A percentile compares a stretch with the other conserved stretches of the same genome.
phyloP scores from a whole-genome alignment of 208 protist genomes.

The Strigomonas galati region DNA sequence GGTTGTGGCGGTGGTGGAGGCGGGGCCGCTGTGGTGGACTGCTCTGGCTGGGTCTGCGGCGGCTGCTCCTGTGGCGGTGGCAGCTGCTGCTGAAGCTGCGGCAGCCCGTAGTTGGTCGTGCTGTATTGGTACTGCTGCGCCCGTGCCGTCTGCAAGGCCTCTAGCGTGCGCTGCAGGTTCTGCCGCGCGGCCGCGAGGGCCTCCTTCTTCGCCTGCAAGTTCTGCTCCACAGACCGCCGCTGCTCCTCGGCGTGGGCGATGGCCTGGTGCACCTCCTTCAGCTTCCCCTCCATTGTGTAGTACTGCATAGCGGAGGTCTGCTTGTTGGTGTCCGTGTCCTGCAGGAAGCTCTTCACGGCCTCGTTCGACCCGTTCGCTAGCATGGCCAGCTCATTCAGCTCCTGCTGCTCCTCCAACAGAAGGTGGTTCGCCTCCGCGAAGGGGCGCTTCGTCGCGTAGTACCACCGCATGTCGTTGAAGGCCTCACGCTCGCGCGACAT shows the following conservation, averaged over 20 bases:
- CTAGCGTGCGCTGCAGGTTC: slow-evolving; percentile 40
- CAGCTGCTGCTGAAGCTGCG: not conserved
- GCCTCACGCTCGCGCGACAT: slow-evolving; percentile 58
- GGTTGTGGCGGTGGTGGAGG: slow-evolving; percentile 4
- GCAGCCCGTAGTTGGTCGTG: not conserved
- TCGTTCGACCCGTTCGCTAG: slow-evolving; percentile 61
- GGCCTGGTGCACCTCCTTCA: slow-evolving; percentile 32
- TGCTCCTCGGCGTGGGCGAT: slow-evolving; percentile 31
- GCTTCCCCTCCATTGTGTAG: slow-evolving; percentile 33
- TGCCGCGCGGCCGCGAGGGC: slow-evolving; percentile 33
- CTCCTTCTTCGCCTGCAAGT: slow-evolving; percentile 29
- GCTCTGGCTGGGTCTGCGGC: not conserved
- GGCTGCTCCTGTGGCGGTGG: not conserved
- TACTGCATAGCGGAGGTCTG: slow-evolving; percentile 37
- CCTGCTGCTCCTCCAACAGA: slow-evolving; percentile 63
- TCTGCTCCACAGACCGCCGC: slow-evolving; percentile 28
- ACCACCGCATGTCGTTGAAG: slow-evolving; percentile 83
- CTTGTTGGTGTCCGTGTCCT: slow-evolving; percentile 20
- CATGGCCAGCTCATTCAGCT: slow-evolving; percentile 53
- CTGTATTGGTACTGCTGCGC: slow-evolving; percentile 9
- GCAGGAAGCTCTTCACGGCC: slow-evolving; percentile 31
- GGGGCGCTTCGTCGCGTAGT: slow-evolving; percentile 63
- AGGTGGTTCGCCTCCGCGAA: slow-evolving; percentile 53
- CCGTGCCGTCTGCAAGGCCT: slow-evolving; percentile 38
- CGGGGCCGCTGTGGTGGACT: not conserved